phyloP scores from a whole-genome alignment of 2,329 filamentous ascomycete genomes.

The Alternaria arborescens region DNA sequence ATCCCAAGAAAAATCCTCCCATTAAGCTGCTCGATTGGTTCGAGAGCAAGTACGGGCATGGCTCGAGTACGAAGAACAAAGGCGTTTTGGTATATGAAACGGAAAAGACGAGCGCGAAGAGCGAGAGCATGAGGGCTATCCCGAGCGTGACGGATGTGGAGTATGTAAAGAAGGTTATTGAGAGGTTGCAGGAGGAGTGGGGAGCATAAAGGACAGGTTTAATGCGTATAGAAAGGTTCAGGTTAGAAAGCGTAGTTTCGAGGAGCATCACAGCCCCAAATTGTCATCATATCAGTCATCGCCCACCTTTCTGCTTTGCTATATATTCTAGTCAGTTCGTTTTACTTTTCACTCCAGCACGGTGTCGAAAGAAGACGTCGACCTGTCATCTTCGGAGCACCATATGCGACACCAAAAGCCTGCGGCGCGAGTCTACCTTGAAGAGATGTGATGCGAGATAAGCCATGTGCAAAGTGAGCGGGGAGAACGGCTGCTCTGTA shows the following conservation, averaged over 20 bases:
- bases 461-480: too few relatives aligned
- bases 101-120: slow-evolving; percentile 23
- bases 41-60: slow-evolving; percentile 38
- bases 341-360: too few relatives aligned
- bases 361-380: too few relatives aligned
- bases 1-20: slow-evolving; percentile 36
- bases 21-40: slow-evolving; percentile 44
- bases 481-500: not conserved
- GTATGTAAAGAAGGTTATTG: slow-evolving; percentile 28
- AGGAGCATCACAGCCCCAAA: too few relatives aligned
- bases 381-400: too few relatives aligned
- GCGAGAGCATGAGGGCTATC: slow-evolving; percentile 19
- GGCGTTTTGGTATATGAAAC: slow-evolving; percentile 27
- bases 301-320: too few relatives aligned
- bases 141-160: slow-evolving; percentile 22
- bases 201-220: not conserved
- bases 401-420: too few relatives aligned
- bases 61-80: slow-evolving; percentile 11
- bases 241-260: too few relatives aligned
- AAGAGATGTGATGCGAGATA: too few relatives aligned
- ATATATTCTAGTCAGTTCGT: too few relatives aligned
- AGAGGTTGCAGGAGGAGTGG: slow-evolving; percentile 25
- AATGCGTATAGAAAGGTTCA: not conserved
- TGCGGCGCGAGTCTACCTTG: rapidly evolving
- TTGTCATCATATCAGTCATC: too few relatives aligned